Evolutionary conservation across 2,329 filamentous ascomycete genomes (phyloP).

Genomic region (Furcasterigmium sp.): DNA sequence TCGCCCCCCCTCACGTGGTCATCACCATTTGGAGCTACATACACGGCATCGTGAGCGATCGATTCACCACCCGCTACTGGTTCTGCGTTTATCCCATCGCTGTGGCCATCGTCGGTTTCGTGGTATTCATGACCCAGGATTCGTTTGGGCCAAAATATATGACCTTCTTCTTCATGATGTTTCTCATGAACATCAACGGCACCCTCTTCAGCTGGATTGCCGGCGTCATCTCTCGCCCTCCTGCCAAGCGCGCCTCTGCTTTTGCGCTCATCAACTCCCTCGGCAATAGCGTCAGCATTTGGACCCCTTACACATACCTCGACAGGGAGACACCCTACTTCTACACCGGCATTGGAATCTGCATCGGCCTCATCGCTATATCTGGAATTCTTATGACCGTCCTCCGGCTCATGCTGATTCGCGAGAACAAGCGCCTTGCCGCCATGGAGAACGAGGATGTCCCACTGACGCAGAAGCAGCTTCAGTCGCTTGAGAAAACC

Average conservation of each 20-base stretch:
- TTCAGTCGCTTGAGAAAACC: conserved; percentile 40
- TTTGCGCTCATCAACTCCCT: conserved; percentile 51
- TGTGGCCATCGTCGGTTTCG: conserved; percentile 2
- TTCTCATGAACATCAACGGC: conserved; percentile 50
- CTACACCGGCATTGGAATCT: conserved; percentile 31
- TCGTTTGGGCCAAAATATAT: conserved; percentile 49
- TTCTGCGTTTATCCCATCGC: conserved; percentile 9
- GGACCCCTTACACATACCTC: conserved; percentile 43
- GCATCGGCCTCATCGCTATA: conserved; percentile 27
- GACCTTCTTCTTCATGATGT: conserved; percentile 49
- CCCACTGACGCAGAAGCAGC: conserved; percentile 38
- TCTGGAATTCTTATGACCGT: conserved; percentile 29
- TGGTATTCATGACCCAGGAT: conserved; percentile 48
- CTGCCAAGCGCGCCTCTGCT: conserved; percentile 48
- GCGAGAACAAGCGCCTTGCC: conserved; percentile 40
- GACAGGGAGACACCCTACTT: conserved; percentile 30
- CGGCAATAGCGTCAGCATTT: conserved; percentile 47
- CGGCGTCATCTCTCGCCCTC: conserved; percentile 42
- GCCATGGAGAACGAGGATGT: conserved; percentile 42
- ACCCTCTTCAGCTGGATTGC: conserved; percentile 45
- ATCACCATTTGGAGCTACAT: conserved; percentile 51
- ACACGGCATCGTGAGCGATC: conserved; percentile 21
- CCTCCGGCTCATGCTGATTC: conserved; percentile 27
- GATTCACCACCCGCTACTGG: conserved; percentile 8
- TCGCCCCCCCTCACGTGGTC: conserved; percentile 60